Conservation (phyloP, 2,329 filamentous ascomycete species). For the Epicoccum sorghinum region DNA sequence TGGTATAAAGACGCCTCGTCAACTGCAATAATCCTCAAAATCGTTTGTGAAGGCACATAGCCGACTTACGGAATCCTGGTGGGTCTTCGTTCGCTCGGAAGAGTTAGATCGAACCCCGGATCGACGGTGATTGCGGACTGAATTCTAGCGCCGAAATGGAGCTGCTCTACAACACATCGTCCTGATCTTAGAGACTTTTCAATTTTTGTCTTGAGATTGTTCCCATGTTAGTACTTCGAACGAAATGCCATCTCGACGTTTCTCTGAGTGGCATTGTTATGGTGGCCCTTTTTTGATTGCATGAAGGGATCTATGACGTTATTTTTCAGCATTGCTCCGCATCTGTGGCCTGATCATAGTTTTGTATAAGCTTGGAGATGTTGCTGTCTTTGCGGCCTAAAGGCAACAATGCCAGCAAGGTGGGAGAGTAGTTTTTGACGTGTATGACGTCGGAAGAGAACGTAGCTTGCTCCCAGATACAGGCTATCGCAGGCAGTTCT, state of each 20-base stretch:
- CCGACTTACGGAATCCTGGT: conserved; percentile 7
- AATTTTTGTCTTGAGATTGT: neutral
- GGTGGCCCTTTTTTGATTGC: no score
- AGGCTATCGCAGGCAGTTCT: neutral
- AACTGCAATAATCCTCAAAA: neutral
- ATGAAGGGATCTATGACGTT: no score
- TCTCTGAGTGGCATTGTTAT: no score
- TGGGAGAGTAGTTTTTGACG: no score
- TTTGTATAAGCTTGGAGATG: no score
- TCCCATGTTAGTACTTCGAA: no score
- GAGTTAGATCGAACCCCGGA: conserved; percentile 6
- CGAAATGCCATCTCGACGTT: no score
- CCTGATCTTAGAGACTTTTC: neutral
- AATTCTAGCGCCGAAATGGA: conserved; percentile 3
- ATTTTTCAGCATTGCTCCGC: no score
- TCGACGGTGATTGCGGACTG: conserved; percentile 2
- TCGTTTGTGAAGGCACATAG: conserved; percentile 10
- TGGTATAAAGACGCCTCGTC: neutral
- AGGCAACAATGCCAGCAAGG: no score
- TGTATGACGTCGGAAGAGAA: no score
- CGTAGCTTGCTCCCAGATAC: neutral
- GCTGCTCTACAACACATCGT: neutral
- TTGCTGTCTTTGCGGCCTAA: no score
- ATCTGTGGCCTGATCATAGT: no score
- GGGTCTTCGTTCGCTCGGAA: conserved; percentile 1